A percentile compares a stretch with the other conserved stretches of the same genome.
Evolutionary conservation across 1,284 basidiomycete species (phyloP).

Genomic region (Pseudozyma thailandica): DNA sequence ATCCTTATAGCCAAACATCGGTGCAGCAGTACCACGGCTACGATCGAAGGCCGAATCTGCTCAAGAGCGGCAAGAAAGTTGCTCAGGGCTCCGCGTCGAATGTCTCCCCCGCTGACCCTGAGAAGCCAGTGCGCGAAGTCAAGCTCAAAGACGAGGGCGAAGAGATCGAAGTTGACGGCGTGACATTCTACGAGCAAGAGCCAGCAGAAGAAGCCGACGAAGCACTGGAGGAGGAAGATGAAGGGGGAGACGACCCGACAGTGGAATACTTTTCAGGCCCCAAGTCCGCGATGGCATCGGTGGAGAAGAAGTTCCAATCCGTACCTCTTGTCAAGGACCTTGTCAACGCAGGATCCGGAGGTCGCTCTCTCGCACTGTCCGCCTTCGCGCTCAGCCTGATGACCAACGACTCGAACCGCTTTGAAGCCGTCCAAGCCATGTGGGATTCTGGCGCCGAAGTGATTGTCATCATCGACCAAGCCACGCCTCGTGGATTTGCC

Average conservation of each 20-base stretch:
- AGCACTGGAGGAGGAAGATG: not conserved
- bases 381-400: slow-evolving; percentile 85
- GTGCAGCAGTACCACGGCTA: slow-evolving; percentile 38
- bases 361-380: slow-evolving; percentile 77
- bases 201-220: slow-evolving; percentile 2
- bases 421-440: slow-evolving; percentile 80
- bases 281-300: slow-evolving; percentile 30
- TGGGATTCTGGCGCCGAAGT: slow-evolving; percentile 83
- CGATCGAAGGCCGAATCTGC: slow-evolving; percentile 41
- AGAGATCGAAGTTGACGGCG: slow-evolving; percentile 32
- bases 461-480: slow-evolving; percentile 83
- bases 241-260: slow-evolving; percentile 7
- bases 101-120: slow-evolving; percentile 17
- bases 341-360: not conserved
- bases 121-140: slow-evolving; percentile 13
- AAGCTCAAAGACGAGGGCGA: slow-evolving; percentile 34
- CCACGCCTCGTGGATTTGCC: slow-evolving; percentile 80
- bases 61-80: slow-evolving; percentile 46
- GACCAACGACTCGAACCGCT: slow-evolving; percentile 75
- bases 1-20: slow-evolving; percentile 6
- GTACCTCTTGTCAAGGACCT: slow-evolving; percentile 36
- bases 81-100: slow-evolving; percentile 28
- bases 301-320: slow-evolving; percentile 32
- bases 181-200: slow-evolving; percentile 38
- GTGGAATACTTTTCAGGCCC: slow-evolving; percentile 31